Base-by-base conservation (phyloP, 371 early-diverging fungal genomes). In the Mortierella sp. region DNA sequence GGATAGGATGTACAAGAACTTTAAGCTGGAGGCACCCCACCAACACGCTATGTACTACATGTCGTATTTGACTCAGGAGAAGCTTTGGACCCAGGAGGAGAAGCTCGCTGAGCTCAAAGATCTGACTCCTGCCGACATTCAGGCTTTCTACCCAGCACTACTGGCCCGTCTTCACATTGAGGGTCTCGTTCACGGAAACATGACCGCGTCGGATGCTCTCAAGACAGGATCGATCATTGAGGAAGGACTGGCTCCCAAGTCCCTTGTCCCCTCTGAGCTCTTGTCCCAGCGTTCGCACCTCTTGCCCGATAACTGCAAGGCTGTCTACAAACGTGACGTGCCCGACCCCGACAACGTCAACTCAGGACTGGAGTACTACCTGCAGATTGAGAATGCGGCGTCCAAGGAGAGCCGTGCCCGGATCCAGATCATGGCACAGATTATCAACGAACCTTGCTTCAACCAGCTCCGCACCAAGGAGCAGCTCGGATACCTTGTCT, bases 401-500 rank as follows among this genome's bases (percentile, higher is more conserved):
- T 89, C 93, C 72, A 90, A 87, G 21, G 76, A 80, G 34, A 88
- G 91, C n/a, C 92, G 96, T 47, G 94, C 94, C 7, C 88, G 91
- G n/a, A 80, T 95, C 42, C 92, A 92, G 42, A 88, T 99, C 44
- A 77, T 97, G 80, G 91, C 93, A 0, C 96, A 97, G 79, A 94
- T 98, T 31, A 88, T 94, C 6, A 90, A 93, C 74, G 98, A 98
- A 84, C 97, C 98, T 19, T 96, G 94, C 81, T 99, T 98, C 89
- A 95, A 98, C 88, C 95, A 95, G 83, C 90, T 99, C 58, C 93
- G 98, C 42, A 98, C 99, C 9, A 97, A 97, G 79, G 97, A 97
- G 79, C 96, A 96, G 83, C 90, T 97, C 34, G 96, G 97, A 26
- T 97, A 97, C 78, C 80, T 95, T 72, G 96, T 95, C 7, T 95